Evolutionary conservation across 805 yeast species (phyloP).

Genomic region (Metschnikowia santaceciliae): DNA sequence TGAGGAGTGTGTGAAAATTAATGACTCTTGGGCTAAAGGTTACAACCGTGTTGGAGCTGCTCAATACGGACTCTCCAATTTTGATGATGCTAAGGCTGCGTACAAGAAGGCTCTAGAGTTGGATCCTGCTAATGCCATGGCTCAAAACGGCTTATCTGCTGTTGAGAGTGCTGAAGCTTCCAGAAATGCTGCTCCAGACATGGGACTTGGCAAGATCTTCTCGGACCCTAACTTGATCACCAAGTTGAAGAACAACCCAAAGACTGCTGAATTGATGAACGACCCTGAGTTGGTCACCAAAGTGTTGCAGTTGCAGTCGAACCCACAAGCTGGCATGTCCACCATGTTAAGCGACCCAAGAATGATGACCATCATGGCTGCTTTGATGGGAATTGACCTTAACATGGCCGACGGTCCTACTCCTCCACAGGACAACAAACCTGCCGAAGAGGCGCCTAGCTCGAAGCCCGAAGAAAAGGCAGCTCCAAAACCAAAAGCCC

Average conservation of each 20-base stretch:
- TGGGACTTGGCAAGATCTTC: conserved; percentile 76
- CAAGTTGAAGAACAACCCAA: conserved; percentile 77
- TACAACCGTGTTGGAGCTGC: conserved; percentile 94
- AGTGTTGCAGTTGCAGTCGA: conserved; percentile 53
- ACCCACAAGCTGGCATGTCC: conserved; percentile 72
- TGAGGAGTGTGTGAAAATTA: conserved; percentile 71
- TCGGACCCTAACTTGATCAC: conserved; percentile 74
- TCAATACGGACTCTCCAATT: conserved; percentile 75
- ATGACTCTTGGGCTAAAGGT: conserved; percentile 92
- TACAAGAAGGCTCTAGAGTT: conserved; percentile 78
- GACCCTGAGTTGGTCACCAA: conserved; percentile 82
- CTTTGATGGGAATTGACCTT: conserved; percentile 77
- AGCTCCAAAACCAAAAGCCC: conserved; percentile 8
- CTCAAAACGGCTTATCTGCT: conserved; percentile 72
- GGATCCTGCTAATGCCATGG: conserved; percentile 81
- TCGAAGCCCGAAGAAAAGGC: conserved; percentile 12
- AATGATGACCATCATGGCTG: conserved; percentile 82
- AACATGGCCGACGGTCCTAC: conserved; percentile 35
- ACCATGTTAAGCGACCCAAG: conserved; percentile 78
- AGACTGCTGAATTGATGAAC: conserved; percentile 79
- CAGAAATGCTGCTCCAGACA: conserved; percentile 56
- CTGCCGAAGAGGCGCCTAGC: conserved; percentile 12
- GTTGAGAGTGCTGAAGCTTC: conserved; percentile 58
- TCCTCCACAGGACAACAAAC: conserved; percentile 5
- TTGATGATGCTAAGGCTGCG: conserved; percentile 66